Conservation (phyloP, 2,329 filamentous ascomycete genomes). For the Coniella lustricola region DNA sequence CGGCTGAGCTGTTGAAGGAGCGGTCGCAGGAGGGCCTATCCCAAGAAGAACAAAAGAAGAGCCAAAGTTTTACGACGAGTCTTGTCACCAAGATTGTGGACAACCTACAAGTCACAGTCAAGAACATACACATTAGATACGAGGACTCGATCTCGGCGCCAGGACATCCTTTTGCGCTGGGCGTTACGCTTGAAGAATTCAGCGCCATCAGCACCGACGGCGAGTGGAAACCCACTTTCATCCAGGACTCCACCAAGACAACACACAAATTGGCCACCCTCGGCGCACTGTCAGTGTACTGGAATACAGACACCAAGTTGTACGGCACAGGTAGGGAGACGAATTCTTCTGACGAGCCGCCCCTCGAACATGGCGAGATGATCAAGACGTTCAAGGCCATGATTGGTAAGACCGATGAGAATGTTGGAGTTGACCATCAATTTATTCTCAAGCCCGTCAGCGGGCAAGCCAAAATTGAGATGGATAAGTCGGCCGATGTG, state of each 20-base stretch:
- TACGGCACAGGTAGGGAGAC: conserved; percentile 76
- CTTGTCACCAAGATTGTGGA: conserved; percentile 94
- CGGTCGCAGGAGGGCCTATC: conserved; percentile 88
- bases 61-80: conserved; percentile 94
- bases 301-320: conserved; percentile 89
- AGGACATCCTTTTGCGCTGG: conserved; percentile 89
- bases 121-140: conserved; percentile 97
- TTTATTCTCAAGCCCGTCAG: conserved; percentile 95
- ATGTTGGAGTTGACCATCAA: conserved; percentile 54
- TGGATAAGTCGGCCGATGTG: conserved; percentile 83
- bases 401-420: conserved; percentile 54
- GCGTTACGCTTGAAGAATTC: conserved; percentile 89
- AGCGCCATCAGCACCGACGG: conserved; percentile 94
- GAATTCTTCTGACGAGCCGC: conserved; percentile 49
- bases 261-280: conserved; percentile 93
- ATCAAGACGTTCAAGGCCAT: conserved; percentile 69
- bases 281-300: conserved; percentile 87
- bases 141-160: conserved; percentile 95
- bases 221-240: conserved; percentile 92
- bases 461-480: conserved; percentile 86
- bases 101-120: conserved; percentile 94
- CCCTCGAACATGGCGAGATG: conserved; percentile 67
- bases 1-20: conserved; percentile 89
- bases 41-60: conserved; percentile 92
- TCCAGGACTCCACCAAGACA: conserved; percentile 73